phyloP scores from a whole-genome alignment of 305 asterid genomes.

The Plantago coronopus region DNA sequence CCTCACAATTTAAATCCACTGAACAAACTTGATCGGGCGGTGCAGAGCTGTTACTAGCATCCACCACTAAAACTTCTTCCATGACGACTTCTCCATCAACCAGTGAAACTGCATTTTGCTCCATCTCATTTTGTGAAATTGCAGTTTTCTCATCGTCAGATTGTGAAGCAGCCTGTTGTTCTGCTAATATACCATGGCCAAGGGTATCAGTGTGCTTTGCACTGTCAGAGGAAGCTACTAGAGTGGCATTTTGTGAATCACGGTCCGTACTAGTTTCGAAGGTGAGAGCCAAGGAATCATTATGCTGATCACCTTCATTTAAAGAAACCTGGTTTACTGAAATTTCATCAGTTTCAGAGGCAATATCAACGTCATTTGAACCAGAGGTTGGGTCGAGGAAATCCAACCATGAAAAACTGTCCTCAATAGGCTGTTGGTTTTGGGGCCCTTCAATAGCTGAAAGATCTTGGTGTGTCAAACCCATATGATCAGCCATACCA shows the following conservation, averaged over 20 bases:
- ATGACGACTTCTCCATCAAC: constrained; percentile 8
- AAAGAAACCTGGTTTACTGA: constrained; percentile 26
- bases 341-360: constrained; percentile 35
- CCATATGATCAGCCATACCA: constrained; percentile 45
- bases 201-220: constrained; percentile 25
- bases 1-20: constrained; percentile 31
- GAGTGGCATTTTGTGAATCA: constrained; percentile 19
- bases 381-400: constrained; percentile 37
- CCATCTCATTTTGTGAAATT: constrained; percentile 25
- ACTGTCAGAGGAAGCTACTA: constrained; percentile 27
- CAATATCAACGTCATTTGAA: constrained; percentile 22
- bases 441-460: constrained; percentile 31
- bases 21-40: constrained; percentile 29
- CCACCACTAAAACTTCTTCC: constrained; percentile 28
- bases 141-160: constrained; percentile 30
- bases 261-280: constrained; percentile 24
- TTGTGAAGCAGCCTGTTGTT: constrained; percentile 28
- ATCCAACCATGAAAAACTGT: constrained; percentile 47
- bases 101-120: constrained; percentile 22
- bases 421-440: constrained; percentile 28
- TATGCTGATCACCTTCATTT: background rate
- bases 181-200: constrained; percentile 27
- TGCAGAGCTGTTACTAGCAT: constrained; percentile 31
- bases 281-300: constrained; percentile 17
- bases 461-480: constrained; percentile 36